Evolutionary conservation across 805 yeast genomes (phyloP).

Genomic region (Hanseniaspora mollemarum): DNA sequence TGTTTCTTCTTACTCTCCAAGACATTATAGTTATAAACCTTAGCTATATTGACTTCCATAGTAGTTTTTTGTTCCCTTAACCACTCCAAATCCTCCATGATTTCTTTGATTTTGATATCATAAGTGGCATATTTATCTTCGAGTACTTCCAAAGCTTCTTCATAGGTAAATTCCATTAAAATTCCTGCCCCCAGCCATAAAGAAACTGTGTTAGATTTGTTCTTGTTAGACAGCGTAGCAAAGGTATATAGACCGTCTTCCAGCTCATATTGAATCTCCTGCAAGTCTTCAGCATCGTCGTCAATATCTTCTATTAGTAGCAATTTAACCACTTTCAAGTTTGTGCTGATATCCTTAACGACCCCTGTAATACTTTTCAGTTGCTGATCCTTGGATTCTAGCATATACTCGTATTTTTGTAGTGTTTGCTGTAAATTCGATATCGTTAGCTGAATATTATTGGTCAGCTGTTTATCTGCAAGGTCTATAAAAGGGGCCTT

Average conservation of each 20-base stretch:
- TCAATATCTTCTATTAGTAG: constrained; percentile 33
- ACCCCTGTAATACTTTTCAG: constrained; percentile 35
- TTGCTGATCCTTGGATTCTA: constrained; percentile 29
- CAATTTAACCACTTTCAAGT: constrained; percentile 52
- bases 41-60: constrained; percentile 94
- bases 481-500: constrained; percentile 87
- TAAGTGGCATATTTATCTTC: constrained; percentile 52
- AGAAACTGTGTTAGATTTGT: constrained; percentile 43
- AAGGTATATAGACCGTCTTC: constrained; percentile 85
- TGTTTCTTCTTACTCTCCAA: constrained; percentile 49
- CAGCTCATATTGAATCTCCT: constrained; percentile 75
- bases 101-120: constrained; percentile 42
- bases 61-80: constrained; percentile 88
- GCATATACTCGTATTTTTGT: constrained; percentile 86
- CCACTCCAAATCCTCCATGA: constrained; percentile 79
- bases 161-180: constrained; percentile 87
- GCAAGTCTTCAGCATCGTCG: constrained; percentile 30
- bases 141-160: constrained; percentile 70
- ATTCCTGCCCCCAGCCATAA: constrained; percentile 98
- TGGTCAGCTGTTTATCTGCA: constrained; percentile 62
- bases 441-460: constrained; percentile 54
- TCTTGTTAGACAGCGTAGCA: constrained; percentile 56
- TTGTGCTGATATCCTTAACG: constrained; percentile 85
- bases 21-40: constrained; percentile 82
- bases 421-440: constrained; percentile 33